Evolutionary conservation across 257 asterid species (phyloP).

Genomic region (Solanum stenotomum): DNA sequence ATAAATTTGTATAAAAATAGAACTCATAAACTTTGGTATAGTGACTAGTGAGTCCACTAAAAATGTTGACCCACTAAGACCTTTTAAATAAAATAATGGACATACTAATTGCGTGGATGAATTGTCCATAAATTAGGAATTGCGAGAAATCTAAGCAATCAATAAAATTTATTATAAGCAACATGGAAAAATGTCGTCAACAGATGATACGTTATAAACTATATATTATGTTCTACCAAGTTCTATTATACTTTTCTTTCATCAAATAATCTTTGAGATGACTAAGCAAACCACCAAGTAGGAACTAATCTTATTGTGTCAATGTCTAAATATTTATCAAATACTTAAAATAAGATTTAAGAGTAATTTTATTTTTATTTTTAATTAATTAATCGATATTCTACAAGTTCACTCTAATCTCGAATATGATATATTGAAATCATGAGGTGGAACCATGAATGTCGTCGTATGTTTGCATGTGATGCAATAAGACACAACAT

Average conservation of each 20-base stretch:
- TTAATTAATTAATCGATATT: neutral
- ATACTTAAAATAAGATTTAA: neutral
- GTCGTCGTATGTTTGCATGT: neutral
- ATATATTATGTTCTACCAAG: neutral
- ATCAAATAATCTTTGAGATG: neutral
- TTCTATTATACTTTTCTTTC: neutral
- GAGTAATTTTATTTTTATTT: neutral
- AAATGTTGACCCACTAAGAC: neutral
- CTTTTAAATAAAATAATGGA: neutral
- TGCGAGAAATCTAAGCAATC: neutral
- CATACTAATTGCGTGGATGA: neutral
- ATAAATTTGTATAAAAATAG: too few relatives aligned
- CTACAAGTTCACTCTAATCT: neutral
- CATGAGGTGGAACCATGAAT: neutral
- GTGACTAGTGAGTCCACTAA: neutral
- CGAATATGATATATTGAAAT: neutral
- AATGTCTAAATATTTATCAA: neutral
- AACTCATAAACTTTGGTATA: neutral
- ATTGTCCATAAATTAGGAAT: neutral
- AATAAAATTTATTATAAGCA: neutral
- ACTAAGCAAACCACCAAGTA: neutral
- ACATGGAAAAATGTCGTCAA: neutral
- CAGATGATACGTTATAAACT: neutral
- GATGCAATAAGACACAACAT: too few relatives aligned
- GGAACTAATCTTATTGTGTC: neutral